phyloP scores from a whole-genome alignment of 179 eudicot species.

The Vitellaria paradoxa region DNA sequence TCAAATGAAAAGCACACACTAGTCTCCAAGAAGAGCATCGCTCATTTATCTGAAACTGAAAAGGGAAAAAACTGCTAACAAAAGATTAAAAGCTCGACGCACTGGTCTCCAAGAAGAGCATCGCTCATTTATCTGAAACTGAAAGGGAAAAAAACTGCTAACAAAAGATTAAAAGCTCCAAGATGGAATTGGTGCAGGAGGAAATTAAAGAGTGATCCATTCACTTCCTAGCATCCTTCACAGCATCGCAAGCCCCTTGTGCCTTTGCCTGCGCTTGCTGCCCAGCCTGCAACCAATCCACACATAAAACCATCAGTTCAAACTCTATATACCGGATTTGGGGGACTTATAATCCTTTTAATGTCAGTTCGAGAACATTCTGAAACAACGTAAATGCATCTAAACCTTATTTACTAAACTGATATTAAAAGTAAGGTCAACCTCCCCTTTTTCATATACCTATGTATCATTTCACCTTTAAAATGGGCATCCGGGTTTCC shows the following conservation, averaged over 20 bases:
- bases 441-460: no score
- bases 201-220: background rate
- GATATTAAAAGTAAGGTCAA: no score
- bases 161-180: background rate
- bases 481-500: no score
- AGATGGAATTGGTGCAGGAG: background rate
- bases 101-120: background rate
- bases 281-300: conserved; percentile 14
- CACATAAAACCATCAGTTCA: background rate
- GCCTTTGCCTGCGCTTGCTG: conserved; percentile 26
- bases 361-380: no score
- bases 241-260: conserved; percentile 25
- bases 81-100: background rate
- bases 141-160: background rate
- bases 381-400: no score
- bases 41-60: background rate
- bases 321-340: no score
- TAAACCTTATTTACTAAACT: no score
- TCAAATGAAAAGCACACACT: background rate
- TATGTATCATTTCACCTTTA: no score
- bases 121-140: background rate
- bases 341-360: no score
- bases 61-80: background rate
- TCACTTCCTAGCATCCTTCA: conserved; percentile 20
- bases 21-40: background rate